A percentile compares a stretch with the other conserved stretches of the same genome.
Evolutionary conservation across 2,329 filamentous ascomycete species (phyloP).

Genomic region (Xylaria sp.): DNA sequence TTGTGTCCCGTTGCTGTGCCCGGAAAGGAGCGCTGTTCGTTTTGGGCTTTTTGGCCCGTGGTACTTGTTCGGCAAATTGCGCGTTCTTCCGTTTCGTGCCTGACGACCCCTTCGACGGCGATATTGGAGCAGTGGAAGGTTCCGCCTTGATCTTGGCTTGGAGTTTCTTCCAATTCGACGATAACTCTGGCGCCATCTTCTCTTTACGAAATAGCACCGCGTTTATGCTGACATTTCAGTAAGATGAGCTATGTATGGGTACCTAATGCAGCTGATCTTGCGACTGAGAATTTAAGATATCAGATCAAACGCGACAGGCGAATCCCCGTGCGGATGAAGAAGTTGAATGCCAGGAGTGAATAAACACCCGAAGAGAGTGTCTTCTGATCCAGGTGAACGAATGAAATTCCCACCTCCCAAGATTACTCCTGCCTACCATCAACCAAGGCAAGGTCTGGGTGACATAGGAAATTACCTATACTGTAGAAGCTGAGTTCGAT

Average conservation of each 20-base stretch:
- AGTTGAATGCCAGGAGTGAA: neutral
- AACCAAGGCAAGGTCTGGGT: neutral
- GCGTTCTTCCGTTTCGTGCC: slow-evolving; percentile 27
- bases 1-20: slow-evolving; percentile 2
- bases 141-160: slow-evolving; percentile 65
- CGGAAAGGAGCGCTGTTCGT: neutral
- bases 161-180: slow-evolving; percentile 80
- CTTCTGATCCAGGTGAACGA: neutral
- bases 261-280: neutral
- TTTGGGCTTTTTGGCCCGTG: slow-evolving; percentile 18
- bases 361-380: neutral
- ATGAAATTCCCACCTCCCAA: neutral
- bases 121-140: slow-evolving; percentile 40
- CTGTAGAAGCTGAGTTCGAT: neutral
- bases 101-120: slow-evolving; percentile 16
- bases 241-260: neutral
- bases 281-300: neutral
- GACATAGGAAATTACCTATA: slow-evolving; percentile 1
- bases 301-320: neutral
- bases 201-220: neutral
- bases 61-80: slow-evolving; percentile 7
- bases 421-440: too few relatives aligned
- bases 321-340: neutral
- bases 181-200: slow-evolving; percentile 56
- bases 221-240: slow-evolving; percentile 2